Evolutionary conservation across 768 basidiomycete genomes (phyloP), one percentile per base, ranked within the genome.

Genomic region (Pisolithus albus): DNA sequence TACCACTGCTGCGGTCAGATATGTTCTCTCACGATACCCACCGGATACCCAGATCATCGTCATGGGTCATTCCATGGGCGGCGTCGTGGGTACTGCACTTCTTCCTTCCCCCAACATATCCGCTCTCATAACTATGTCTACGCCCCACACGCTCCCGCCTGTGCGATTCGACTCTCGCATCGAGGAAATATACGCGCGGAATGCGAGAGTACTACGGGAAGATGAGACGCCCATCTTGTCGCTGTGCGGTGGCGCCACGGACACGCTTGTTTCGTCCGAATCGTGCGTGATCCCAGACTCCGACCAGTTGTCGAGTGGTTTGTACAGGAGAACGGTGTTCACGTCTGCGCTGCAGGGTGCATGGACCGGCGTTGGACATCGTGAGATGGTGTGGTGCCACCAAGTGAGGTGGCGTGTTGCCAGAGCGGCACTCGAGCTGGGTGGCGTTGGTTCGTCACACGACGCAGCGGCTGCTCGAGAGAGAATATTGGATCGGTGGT

Each of bases 371-470:
- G 89, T 97, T 5, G 95, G 94, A 23, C 96, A 99, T 65, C 83
- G 83, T 39, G 94, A 90, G 53, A 94, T 97, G 81, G 92, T 98
- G 4, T 99, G 96, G 96, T 98, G 96, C 63, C 91, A 97, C 67
- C 96, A 99, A 69, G 84, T 97, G 9, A 85, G 96, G 38, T 91
- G 86, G 87, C 80, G 83, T 21, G 74, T 95, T 32, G 93, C 93
- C 15, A 76, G 89, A 48, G 81, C 83, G 18, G 83, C 84, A 23
- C 69, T 97, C 6, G 88, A 91, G 59, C 70, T 88, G 10, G 78
- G 77, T 2, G 61, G 55, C n/a, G 51, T 61, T 5, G 36, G 13
- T 34, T 15, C 34, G 11, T 13, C 34, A 34, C 51, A 3, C 59
- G 65, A 34, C 7, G 57, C 68, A 0, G 44, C 47, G 24, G 63